A percentile compares a stretch with the other conserved stretches of the same genome.
phyloP scores from a whole-genome alignment of 768 basidiomycete species.

The Suillus subluteus region DNA sequence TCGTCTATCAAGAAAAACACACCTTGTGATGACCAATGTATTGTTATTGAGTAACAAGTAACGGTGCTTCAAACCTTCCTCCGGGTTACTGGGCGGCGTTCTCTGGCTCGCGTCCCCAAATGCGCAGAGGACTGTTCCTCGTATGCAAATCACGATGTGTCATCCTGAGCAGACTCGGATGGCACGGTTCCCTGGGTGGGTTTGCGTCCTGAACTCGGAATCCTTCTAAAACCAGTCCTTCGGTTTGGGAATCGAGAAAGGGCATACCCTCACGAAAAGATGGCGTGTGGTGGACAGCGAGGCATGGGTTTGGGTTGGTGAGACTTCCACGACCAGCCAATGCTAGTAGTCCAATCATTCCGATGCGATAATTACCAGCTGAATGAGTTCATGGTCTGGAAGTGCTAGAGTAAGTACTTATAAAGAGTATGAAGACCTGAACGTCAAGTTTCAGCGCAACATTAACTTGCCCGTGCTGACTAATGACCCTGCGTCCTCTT shows the following conservation, averaged over 20 bases:
- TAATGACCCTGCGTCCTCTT: background rate
- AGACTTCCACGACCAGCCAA: background rate
- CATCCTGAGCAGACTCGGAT: slow-evolving; percentile 8
- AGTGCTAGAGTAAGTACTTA: background rate
- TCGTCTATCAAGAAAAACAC: slow-evolving; percentile 9
- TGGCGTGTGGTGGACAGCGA: background rate
- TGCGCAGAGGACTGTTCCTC: slow-evolving; percentile 34
- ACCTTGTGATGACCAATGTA: slow-evolving; percentile 64
- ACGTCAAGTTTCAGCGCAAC: too few relatives aligned
- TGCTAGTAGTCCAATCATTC: slow-evolving; percentile 1
- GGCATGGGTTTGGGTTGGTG: background rate
- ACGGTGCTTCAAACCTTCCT: slow-evolving; percentile 43
- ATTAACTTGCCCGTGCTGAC: background rate
- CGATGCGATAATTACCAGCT: background rate
- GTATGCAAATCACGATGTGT: slow-evolving; percentile 18
- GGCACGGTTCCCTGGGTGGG: slow-evolving; percentile 17
- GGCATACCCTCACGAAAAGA: slow-evolving; percentile 41
- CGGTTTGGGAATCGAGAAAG: slow-evolving; percentile 56
- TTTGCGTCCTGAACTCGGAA: slow-evolving; percentile 13
- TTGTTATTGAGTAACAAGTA: slow-evolving; percentile 55
- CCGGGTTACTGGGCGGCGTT: slow-evolving; percentile 44
- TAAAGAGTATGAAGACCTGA: too few relatives aligned
- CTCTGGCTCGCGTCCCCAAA: too few relatives aligned
- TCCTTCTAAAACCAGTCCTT: slow-evolving; percentile 41
- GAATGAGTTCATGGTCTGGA: too few relatives aligned